phyloP scores from a whole-genome alignment of 2,329 filamentous ascomycete genomes.

The Sporothrix mexicana region DNA sequence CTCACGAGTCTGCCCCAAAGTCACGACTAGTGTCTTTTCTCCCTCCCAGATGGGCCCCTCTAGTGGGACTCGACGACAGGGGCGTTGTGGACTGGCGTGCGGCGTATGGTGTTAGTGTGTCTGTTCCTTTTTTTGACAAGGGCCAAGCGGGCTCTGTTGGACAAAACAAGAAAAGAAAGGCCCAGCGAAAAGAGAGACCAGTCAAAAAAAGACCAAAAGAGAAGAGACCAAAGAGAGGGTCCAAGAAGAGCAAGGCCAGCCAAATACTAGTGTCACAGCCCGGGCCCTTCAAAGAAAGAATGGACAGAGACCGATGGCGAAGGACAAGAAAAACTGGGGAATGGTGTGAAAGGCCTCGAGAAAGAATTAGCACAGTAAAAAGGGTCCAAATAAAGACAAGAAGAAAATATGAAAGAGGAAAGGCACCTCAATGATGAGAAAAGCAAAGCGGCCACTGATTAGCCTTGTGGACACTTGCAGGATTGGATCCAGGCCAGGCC shows the following conservation, averaged over 20 bases:
- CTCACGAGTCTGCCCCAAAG: constrained; percentile 25
- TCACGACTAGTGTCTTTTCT: constrained; percentile 7
- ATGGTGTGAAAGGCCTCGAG: neutral
- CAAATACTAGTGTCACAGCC: constrained; percentile 24
- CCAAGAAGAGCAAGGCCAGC: neutral
- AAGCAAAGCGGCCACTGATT: constrained; percentile 16
- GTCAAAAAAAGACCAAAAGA: neutral
- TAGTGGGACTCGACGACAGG: constrained; percentile 5
- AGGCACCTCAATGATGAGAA: neutral
- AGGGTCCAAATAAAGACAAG: neutral
- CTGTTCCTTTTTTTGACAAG: constrained; percentile 15
- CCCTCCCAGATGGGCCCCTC: neutral
- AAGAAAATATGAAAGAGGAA: neutral
- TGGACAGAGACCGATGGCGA: neutral
- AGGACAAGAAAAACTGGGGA: constrained; percentile 22
- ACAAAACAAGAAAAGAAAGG: neutral
- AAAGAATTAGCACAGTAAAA: neutral
- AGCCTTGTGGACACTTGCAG: constrained; percentile 27
- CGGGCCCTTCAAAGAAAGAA: constrained; percentile 32
- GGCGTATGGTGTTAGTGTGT: constrained; percentile 25
- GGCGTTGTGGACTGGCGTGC: constrained; percentile 11
- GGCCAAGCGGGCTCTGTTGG: neutral
- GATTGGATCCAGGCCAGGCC: constrained; percentile 10
- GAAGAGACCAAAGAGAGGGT: neutral
- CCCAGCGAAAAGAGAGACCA: neutral